Evolutionary conservation across 1,139 yeast species (phyloP).

Genomic region (Pichia sp.): DNA sequence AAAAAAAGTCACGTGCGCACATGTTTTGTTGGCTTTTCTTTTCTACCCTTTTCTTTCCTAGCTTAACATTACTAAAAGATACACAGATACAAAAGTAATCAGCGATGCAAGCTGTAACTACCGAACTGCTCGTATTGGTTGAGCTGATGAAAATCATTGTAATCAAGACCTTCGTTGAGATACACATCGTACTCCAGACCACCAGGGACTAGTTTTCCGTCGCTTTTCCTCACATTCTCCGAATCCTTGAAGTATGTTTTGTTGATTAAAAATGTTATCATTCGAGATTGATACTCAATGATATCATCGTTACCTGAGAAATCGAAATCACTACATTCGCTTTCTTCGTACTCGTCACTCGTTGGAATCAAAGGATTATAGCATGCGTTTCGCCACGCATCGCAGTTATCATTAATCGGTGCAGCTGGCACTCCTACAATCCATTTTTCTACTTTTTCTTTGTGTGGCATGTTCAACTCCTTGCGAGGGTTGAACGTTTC

Average conservation of each 20-base stretch:
- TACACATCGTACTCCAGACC: conserved; percentile 4
- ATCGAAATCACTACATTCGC: conserved; percentile 20
- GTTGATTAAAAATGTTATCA: conserved; percentile 44
- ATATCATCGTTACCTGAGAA: conserved; percentile 37
- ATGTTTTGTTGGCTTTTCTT: conserved; percentile 2
- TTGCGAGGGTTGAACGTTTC: conserved; percentile 52
- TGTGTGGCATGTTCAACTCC: conserved; percentile 54
- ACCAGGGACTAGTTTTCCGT: conserved; percentile 13
- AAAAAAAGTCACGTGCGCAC: conserved; percentile 6
- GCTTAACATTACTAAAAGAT: neutral
- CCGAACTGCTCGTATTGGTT: conserved; percentile 6
- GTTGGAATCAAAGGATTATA: conserved; percentile 42
- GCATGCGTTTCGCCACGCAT: conserved; percentile 38
- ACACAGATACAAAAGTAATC: neutral
- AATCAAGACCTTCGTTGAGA: neutral
- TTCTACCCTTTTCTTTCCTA: neutral
- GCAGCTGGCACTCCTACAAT: conserved; percentile 49
- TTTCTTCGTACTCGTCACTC: conserved; percentile 20
- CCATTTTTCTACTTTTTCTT: conserved; percentile 64
- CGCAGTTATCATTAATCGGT: conserved; percentile 25
- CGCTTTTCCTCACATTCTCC: conserved; percentile 25
- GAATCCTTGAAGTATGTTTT: conserved; percentile 39
- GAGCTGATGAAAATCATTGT: neutral
- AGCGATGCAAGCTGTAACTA: conserved; percentile 1
- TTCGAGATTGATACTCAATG: conserved; percentile 49